These are phyloP conservation scores for Pilasporangium apinafurcum DNA, from an alignment of 352 stramenopile species.

Conservation along the genomic window DNA sequence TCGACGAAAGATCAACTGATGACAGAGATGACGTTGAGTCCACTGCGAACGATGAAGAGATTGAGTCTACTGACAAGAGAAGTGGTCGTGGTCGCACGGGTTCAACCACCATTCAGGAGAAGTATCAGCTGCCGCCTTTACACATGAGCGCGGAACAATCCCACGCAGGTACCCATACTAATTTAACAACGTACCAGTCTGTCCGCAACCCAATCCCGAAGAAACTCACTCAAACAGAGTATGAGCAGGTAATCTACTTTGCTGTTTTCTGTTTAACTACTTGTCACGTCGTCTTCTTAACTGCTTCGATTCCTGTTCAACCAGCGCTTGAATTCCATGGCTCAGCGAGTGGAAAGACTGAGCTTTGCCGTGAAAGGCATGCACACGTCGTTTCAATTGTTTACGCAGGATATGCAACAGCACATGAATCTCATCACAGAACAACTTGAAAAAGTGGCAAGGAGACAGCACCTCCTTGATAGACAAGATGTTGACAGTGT, in stretches of 20 bases:
- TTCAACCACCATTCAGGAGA: slow-evolving; percentile 36
- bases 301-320: background rate
- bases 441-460: slow-evolving; percentile 26
- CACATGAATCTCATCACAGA: slow-evolving; percentile 47
- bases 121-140: slow-evolving; percentile 36
- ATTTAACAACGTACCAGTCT: no score
- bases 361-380: slow-evolving; percentile 32
- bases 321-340: slow-evolving; percentile 22
- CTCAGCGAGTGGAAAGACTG: slow-evolving; percentile 29
- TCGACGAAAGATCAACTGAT: background rate
- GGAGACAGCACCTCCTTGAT: background rate
- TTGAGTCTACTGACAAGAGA: background rate
- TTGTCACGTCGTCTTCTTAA: background rate
- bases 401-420: slow-evolving; percentile 37
- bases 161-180: no score
- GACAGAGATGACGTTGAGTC: background rate
- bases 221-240: slow-evolving; percentile 22
- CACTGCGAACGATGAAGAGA: background rate
- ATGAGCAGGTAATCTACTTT: slow-evolving; percentile 15
- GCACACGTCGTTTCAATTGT: slow-evolving; percentile 48
- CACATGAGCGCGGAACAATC: no score
- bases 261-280: background rate
- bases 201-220: background rate
- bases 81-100: background rate
- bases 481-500: background rate